phyloP scores from a whole-genome alignment of 768 basidiomycete species.

The Amanita polypyramis region DNA sequence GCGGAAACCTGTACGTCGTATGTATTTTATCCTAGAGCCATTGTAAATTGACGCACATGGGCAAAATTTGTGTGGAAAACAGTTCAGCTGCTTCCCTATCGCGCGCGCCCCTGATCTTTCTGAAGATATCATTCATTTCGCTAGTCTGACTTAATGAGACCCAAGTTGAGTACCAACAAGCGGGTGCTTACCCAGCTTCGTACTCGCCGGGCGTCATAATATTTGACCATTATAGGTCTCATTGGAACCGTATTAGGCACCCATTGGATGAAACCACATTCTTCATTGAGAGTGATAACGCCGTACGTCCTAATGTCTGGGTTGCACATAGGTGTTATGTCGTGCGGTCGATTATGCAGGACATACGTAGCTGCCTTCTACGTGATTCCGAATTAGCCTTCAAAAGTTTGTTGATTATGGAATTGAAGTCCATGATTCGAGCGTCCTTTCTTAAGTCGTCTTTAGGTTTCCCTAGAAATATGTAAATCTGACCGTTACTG shows the following conservation, averaged over 20 bases:
- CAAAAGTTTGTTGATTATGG: conserved; percentile 93
- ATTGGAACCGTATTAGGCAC: conserved; percentile 86
- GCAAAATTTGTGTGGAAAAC: conserved; percentile 45
- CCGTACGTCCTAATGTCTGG: conserved; percentile 95
- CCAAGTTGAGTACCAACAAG: not conserved
- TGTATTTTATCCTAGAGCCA: not conserved
- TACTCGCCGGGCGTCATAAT: conserved; percentile 43
- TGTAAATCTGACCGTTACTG: conserved; percentile 74
- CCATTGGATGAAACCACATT: conserved; percentile 98
- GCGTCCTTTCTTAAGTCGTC: conserved; percentile 98
- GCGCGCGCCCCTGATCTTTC: conserved; percentile 35
- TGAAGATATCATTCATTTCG: conserved; percentile 38
- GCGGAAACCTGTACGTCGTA: conserved; percentile 45
- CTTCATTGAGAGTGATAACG: conserved; percentile 96
- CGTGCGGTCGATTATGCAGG: not conserved
- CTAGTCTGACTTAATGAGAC: conserved; percentile 20
- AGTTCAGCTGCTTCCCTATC: conserved; percentile 42
- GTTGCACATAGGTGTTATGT: not conserved
- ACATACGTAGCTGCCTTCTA: conserved; percentile 79
- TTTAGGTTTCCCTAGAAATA: conserved; percentile 93
- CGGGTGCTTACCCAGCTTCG: conserved; percentile 27
- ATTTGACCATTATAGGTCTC: conserved; percentile 59
- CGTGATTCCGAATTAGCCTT: conserved; percentile 92
- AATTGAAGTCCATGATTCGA: conserved; percentile 94
- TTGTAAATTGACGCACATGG: conserved; percentile 30